Base-by-base conservation (phyloP, 257 asterid species). In the Solanum boliviense region DNA sequence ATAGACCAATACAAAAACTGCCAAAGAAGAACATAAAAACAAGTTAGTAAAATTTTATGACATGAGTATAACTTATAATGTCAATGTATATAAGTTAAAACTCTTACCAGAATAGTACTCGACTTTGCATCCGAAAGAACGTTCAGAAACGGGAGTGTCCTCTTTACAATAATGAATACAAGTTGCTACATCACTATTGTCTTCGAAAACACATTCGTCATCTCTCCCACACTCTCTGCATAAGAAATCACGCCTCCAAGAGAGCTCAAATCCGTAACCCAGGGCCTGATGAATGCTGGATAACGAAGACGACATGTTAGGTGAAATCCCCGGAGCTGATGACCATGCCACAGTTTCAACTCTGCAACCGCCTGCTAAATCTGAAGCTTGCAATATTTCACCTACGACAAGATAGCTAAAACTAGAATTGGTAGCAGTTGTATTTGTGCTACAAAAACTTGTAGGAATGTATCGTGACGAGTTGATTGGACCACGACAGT, bases 331-430 rank as follows among this genome's bases (percentile, higher is more conserved):
- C 2, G n/a, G 44, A 25, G 21, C 9, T 15, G 93, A 86, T 3
- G 78, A 58, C 23, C 84, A 86, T 35, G 62, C 83, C 65, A 86
- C 88, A 46, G 56, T 90, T 23, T 93, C 94, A 31, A 73, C 86
- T 2, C 91, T 87, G 89, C 98, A 95, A 9, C 92, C 88, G 32
- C 79, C 90, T 52, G 88, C 93, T 89, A 93, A 72, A 38, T 94
- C 93, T 1, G 91, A 84, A 7, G 58, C 32, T n/a, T 11, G 35
- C 41, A 89, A 23, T 4, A 84, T 85, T 16, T 88, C 91, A 34
- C 88, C 88, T 12, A 87, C 85, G 0, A 90, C 88, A 29, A 92
- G 81, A 62, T 94, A 95, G 44, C 90, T 91, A 75, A 52, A 70
- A 86, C 20, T 0, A 8, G 27, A 71, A 20, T 38, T 74, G 78